Evolutionary conservation across 169 alveolate genomes (phyloP).

Genomic region (Plasmodium knowlesi): DNA sequence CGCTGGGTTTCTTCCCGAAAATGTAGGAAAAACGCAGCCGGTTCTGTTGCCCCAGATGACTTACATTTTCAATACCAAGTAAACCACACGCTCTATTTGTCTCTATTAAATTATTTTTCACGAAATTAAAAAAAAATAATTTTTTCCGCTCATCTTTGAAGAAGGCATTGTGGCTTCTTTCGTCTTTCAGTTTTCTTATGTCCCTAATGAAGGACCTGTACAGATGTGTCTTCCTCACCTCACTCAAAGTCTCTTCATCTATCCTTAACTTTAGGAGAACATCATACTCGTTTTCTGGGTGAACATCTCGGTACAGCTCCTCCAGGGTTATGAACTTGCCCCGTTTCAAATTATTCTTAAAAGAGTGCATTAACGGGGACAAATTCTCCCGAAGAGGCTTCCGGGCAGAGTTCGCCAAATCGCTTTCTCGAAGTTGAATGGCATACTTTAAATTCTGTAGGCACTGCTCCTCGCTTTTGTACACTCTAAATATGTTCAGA

Average conservation of each 20-base stretch:
- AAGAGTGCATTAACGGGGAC: background rate
- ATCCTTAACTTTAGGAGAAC: slow-evolving; percentile 6
- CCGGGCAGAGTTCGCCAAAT: background rate
- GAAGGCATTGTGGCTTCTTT: slow-evolving; percentile 9
- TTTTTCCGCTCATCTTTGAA: slow-evolving; percentile 29
- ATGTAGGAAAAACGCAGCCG: background rate
- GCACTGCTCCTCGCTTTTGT: slow-evolving; percentile 48
- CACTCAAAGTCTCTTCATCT: slow-evolving; percentile 1
- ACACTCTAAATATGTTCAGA: slow-evolving; percentile 34
- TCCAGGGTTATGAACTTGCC: background rate
- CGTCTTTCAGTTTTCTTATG: slow-evolving; percentile 36
- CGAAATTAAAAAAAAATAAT: slow-evolving; percentile 57
- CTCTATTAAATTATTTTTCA: slow-evolving; percentile 23
- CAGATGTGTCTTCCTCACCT: slow-evolving; percentile 7
- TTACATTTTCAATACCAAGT: slow-evolving; percentile 31
- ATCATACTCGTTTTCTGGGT: slow-evolving; percentile 10
- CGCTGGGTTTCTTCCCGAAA: background rate
- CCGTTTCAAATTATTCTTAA: slow-evolving; percentile 11
- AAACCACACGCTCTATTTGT: slow-evolving; percentile 50
- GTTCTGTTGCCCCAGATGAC: background rate
- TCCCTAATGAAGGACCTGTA: slow-evolving; percentile 38
- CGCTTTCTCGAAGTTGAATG: background rate
- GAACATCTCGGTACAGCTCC: slow-evolving; percentile 51
- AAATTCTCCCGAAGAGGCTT: background rate
- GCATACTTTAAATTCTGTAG: slow-evolving; percentile 56